phyloP scores from a whole-genome alignment of 176 grass and related monocot genomes.

The Phragmites australis region DNA sequence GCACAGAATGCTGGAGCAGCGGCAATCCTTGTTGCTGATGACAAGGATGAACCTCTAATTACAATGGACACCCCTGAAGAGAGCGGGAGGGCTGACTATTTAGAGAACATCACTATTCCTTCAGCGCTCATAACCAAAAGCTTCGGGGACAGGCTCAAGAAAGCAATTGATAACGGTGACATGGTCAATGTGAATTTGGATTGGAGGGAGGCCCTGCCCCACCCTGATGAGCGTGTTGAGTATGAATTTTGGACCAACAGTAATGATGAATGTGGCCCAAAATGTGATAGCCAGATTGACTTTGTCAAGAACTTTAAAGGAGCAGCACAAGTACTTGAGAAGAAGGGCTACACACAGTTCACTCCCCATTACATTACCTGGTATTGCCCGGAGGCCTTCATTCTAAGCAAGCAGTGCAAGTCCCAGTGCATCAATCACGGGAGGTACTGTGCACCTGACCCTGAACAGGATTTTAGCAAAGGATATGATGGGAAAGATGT shows the following conservation, averaged over 20 bases:
- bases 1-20: constrained; percentile 86
- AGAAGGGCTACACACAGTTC: constrained; percentile 78
- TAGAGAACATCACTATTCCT: constrained; percentile 80
- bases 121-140: constrained; percentile 76
- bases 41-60: constrained; percentile 85
- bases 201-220: constrained; percentile 84
- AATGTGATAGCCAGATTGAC: constrained; percentile 88
- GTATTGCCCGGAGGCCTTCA: constrained; percentile 75
- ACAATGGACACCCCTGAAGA: constrained; percentile 93
- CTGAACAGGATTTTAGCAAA: constrained; percentile 92
- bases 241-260: constrained; percentile 95
- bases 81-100: constrained; percentile 48
- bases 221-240: constrained; percentile 84
- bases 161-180: constrained; percentile 52
- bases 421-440: constrained; percentile 81
- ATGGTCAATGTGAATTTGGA: constrained; percentile 91
- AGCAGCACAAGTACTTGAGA: constrained; percentile 79
- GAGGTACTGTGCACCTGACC: constrained; percentile 79
- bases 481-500: constrained; percentile 97
- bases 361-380: constrained; percentile 93
- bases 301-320: constrained; percentile 88
- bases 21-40: constrained; percentile 79
- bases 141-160: constrained; percentile 70
- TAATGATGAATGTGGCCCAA: constrained; percentile 87
- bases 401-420: constrained; percentile 74